A percentile compares a stretch with the other conserved stretches of the same genome.
Conservation (phyloP, 371 early-diverging fungal genomes). For the Ordospora pajunii region DNA sequence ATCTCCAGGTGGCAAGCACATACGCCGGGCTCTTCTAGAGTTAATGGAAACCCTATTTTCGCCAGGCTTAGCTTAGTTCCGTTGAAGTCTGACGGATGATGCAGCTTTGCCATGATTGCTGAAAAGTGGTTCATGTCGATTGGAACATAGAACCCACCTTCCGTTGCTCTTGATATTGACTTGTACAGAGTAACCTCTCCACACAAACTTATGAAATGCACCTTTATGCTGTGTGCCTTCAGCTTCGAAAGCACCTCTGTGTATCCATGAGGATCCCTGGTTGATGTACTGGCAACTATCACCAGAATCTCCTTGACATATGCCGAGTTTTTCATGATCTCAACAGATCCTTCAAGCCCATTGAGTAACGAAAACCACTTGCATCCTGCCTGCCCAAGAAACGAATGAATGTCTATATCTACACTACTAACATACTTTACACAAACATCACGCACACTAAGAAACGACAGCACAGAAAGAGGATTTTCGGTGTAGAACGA, state of each 20-base stretch:
- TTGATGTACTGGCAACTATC: conserved; percentile 28
- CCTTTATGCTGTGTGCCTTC: conserved; percentile 41
- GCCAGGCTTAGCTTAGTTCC: conserved; percentile 33
- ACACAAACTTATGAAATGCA: conserved; percentile 51
- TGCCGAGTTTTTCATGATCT: conserved; percentile 11
- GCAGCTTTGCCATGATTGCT: conserved; percentile 31
- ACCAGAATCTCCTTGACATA: conserved; percentile 43
- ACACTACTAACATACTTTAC: conserved; percentile 12
- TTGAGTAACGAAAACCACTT: conserved; percentile 47
- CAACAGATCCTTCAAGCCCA: conserved; percentile 25
- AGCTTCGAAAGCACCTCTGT: conserved; percentile 14
- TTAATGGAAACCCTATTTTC: conserved; percentile 53
- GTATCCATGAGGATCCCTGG: conserved; percentile 17
- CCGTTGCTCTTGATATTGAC: conserved; percentile 41
- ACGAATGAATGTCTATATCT: not conserved
- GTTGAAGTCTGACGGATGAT: conserved; percentile 33
- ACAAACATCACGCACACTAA: conserved; percentile 5
- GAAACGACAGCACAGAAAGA: conserved; percentile 36
- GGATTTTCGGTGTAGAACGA: conserved; percentile 44
- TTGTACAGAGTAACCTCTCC: conserved; percentile 56
- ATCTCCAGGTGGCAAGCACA: conserved; percentile 58
- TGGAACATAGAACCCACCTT: conserved; percentile 52
- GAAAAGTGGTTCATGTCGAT: conserved; percentile 36
- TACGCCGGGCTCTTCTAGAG: conserved; percentile 30
- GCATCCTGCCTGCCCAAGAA: conserved; percentile 33